Percentiles rank a stretch among this genome's conserved stretches.
Evolutionary conservation across 2,329 filamentous ascomycete species (phyloP).

Genomic region (Drechslerella dactyloides): DNA sequence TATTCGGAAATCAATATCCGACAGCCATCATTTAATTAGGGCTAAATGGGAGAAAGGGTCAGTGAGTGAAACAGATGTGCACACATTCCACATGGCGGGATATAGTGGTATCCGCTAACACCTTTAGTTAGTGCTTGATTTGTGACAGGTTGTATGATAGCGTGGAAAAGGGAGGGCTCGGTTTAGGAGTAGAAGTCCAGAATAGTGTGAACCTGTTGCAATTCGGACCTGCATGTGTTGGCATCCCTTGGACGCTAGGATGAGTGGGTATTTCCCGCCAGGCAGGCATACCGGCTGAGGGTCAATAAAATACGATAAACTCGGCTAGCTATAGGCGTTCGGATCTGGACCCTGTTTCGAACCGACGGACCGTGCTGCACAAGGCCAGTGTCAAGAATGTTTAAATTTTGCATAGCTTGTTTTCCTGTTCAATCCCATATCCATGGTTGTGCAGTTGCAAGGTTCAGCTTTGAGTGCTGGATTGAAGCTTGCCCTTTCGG

Average conservation of each 20-base stretch:
- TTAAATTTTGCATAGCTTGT: no score
- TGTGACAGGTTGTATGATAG: no score
- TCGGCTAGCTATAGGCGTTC: conserved; percentile 33
- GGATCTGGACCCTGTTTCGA: conserved; percentile 39
- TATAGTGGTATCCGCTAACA: no score
- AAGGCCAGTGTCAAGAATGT: background rate
- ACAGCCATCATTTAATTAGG: no score
- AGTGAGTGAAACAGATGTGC: no score
- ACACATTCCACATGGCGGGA: background rate
- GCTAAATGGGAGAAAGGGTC: no score
- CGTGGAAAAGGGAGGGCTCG: no score
- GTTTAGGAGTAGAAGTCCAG: no score
- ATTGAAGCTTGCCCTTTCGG: no score
- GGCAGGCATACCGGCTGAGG: background rate
- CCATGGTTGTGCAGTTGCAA: conserved; percentile 1
- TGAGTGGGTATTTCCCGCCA: conserved; percentile 35
- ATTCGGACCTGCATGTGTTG: conserved; percentile 25
- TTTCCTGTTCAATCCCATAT: background rate
- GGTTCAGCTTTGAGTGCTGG: background rate
- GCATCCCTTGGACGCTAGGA: background rate
- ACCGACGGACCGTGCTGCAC: conserved; percentile 10
- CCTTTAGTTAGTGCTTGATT: no score
- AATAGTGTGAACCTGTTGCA: conserved; percentile 32
- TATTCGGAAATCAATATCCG: no score
- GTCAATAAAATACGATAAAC: conserved; percentile 1